These are phyloP conservation scores for Skeletonema costatum DNA, from an alignment of 108 stramenopile species.

Conservation along the genomic window DNA sequence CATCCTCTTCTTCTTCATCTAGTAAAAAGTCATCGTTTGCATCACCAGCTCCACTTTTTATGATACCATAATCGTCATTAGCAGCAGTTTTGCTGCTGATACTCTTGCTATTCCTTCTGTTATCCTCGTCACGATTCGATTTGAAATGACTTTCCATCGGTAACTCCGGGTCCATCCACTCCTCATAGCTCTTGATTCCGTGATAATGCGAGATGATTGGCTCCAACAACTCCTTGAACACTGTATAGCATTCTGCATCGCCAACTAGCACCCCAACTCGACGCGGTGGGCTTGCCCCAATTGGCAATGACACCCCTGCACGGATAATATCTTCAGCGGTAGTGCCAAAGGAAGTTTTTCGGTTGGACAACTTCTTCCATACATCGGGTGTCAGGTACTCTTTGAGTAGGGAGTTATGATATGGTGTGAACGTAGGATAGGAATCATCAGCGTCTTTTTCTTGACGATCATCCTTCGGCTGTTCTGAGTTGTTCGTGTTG, in stretches of 20 bases:
- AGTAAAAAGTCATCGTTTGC: constrained; percentile 7
- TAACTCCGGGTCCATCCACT: constrained; percentile 48
- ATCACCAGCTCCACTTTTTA: constrained; percentile 12
- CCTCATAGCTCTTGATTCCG: constrained; percentile 24
- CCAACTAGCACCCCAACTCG: constrained; percentile 83
- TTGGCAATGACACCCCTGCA: constrained; percentile 63
- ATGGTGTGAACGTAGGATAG: constrained; percentile 44
- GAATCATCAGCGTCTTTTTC: constrained; percentile 19
- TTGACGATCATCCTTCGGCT: neutral
- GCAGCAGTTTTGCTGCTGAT: neutral
- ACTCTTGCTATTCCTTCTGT: neutral
- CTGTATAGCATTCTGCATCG: constrained; percentile 86
- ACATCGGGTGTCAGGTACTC: constrained; percentile 74
- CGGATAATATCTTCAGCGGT: constrained; percentile 76
- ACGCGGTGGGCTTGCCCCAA: constrained; percentile 84
- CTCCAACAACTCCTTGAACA: constrained; percentile 76
- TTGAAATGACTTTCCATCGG: constrained; percentile 37
- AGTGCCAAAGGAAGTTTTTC: constrained; percentile 57
- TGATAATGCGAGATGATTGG: constrained; percentile 84
- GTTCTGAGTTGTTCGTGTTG: neutral
- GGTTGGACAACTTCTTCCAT: constrained; percentile 55
- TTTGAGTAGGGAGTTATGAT: constrained; percentile 59
- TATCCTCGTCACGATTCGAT: neutral
- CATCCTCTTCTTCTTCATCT: constrained; percentile 20
- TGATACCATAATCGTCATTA: neutral